phyloP scores from a whole-genome alignment of 805 yeast genomes.

The Schwanniomyces sp. region DNA sequence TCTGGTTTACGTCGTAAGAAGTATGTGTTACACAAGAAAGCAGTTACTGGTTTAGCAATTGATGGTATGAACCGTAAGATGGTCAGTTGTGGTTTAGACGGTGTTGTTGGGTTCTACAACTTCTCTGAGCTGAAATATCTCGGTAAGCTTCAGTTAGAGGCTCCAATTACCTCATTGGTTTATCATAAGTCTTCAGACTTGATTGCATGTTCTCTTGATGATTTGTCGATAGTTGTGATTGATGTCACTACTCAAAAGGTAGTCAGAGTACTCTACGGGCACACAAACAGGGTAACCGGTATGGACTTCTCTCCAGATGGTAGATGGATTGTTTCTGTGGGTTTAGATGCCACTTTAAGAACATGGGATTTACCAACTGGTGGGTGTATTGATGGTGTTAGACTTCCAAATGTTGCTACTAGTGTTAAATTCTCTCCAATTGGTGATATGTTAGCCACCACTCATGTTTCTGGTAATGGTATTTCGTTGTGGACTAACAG shows the following conservation, averaged over 20 bases:
- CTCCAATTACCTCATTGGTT: conserved; percentile 76
- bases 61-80: conserved; percentile 89
- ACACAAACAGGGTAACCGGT: conserved; percentile 80
- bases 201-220: conserved; percentile 83
- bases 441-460: conserved; percentile 88
- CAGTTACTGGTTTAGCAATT: conserved; percentile 85
- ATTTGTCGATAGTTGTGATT: conserved; percentile 76
- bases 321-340: conserved; percentile 85
- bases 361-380: conserved; percentile 99
- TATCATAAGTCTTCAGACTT: conserved; percentile 83
- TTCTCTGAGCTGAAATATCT: conserved; percentile 69
- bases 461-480: conserved; percentile 90
- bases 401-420: conserved; percentile 77
- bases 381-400: conserved; percentile 90
- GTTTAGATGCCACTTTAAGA: conserved; percentile 83
- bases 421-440: conserved; percentile 76
- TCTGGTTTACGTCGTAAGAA: conserved; percentile 80
- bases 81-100: conserved; percentile 88
- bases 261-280: conserved; percentile 88
- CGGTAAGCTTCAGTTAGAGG: conserved; percentile 65
- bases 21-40: conserved; percentile 67
- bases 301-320: conserved; percentile 94
- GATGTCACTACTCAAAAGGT: conserved; percentile 80
- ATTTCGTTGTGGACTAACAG: conserved; percentile 89
- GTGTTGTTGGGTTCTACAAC: conserved; percentile 82